Evolutionary conservation across 331 rosid species (phyloP), one percentile per base, ranked within the genome.

Genomic region (Dryas integrifolia): DNA sequence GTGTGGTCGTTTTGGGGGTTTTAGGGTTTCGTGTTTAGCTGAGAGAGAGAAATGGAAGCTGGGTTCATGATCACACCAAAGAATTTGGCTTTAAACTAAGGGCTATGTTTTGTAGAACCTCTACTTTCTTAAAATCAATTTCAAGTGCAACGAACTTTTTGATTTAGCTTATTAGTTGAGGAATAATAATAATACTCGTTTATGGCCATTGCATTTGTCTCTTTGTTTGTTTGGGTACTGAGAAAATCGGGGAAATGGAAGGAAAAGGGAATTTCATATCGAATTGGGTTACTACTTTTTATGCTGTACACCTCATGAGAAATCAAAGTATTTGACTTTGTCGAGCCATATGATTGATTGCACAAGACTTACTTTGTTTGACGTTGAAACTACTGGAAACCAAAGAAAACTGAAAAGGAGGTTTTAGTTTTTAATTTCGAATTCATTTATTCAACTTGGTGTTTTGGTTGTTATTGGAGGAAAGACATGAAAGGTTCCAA

Each of bases 21-120:
- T 43, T 44, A 41, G 74, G 52, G 52, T 65, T 44, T 64, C 53
- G 49, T 40, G 46, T n/a, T 62, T 16, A 12, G 65, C 65, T 59
- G 44, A 35, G 48, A 59, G 13, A 5, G 45, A 30, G 35, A 30
- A 30, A 30, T 30, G 35, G 35, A 30, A 30, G 35, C 35, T 30
- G 35, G 35, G 35, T 30, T 30, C 35, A 30, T 30, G 35, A 30
- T 30, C 35, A 30, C 35, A 30, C 35, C 35, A 30, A 30, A 30
- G 35, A 30, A 30, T 30, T 30, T 1, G 35, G 35, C 35, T 30
- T 30, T 30, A 30, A 47, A 16, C 58, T 16, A 4, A 9, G 7
- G 13, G 51, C 4, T 8, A 8, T 8, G 11, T 47, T 8, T 8
- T 47, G 14, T 8, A 47, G 4, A 2, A 21, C 57, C n/a, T 51